Conservation (phyloP, 345 rosid species). For the Bruguiera gymnorhiza region DNA sequence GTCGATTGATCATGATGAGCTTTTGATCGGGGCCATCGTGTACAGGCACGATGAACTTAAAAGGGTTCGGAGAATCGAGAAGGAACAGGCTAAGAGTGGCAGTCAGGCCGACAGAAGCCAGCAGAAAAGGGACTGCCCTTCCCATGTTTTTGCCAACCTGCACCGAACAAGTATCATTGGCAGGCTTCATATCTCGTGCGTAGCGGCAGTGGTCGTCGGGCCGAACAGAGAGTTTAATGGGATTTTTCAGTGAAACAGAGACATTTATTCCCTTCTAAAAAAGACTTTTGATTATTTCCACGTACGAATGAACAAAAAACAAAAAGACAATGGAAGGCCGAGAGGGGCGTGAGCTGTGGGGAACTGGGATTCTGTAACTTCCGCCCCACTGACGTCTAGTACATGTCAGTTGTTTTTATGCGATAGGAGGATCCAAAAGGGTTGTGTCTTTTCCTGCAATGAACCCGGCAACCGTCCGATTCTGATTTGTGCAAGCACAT, state of each 20-base stretch:
- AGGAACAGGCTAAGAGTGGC: conserved; percentile 49
- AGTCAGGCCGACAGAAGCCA: conserved; percentile 44
- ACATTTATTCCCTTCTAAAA: background rate
- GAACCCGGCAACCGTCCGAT: background rate
- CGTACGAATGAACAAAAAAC: background rate
- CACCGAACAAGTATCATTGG: conserved; percentile 9
- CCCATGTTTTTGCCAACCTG: conserved; percentile 5
- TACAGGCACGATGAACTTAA: conserved; percentile 16
- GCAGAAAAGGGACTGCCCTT: conserved; percentile 40
- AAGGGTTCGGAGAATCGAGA: conserved; percentile 53
- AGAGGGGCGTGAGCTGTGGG: background rate
- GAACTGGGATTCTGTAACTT: background rate
- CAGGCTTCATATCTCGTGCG: conserved; percentile 24
- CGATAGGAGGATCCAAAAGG: conserved; percentile 15
- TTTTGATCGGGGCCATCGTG: conserved; percentile 24
- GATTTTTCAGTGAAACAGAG: background rate
- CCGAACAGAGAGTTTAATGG: background rate
- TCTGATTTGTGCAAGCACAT: background rate
- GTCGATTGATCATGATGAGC: conserved; percentile 5
- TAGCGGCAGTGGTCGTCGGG: background rate
- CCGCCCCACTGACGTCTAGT: background rate
- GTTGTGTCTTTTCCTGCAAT: too few species aligned
- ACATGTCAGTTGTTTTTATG: background rate
- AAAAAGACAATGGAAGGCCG: too few species aligned
- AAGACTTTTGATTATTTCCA: background rate